Conservation (phyloP, 176 grass and related monocot species). For the Leersia perrieri region DNA sequence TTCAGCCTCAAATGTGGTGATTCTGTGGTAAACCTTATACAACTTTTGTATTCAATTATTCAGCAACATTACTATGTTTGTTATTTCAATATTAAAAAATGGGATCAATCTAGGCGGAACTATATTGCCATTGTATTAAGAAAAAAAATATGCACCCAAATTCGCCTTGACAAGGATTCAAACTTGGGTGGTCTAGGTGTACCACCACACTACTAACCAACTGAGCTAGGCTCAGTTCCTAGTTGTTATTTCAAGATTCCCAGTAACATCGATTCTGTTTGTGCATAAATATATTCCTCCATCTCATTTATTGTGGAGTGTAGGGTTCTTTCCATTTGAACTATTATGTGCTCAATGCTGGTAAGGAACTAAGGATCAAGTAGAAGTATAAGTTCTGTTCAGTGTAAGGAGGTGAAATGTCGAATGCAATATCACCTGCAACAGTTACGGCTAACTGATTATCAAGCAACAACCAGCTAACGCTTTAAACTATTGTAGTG, state of each 20-base stretch:
- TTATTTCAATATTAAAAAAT: too few relatives aligned
- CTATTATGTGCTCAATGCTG: neutral
- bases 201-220: too few relatives aligned
- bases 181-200: too few relatives aligned
- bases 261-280: constrained; percentile 18
- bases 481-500: neutral
- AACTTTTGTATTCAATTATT: constrained; percentile 15
- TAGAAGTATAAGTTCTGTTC: constrained; percentile 3
- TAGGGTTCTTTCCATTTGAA: constrained; percentile 4
- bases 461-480: constrained; percentile 4
- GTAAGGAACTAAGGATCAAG: neutral
- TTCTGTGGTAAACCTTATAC: constrained; percentile 66
- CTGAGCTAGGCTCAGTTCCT: too few relatives aligned
- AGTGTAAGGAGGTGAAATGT: constrained; percentile 13
- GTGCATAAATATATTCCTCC: neutral
- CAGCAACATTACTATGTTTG: neutral
- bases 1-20: constrained; percentile 68
- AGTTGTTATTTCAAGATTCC: constrained; percentile 22
- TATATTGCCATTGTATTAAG: too few relatives aligned
- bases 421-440: neutral
- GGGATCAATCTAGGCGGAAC: too few relatives aligned
- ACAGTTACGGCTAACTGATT: constrained; percentile 9
- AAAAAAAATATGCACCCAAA: too few relatives aligned
- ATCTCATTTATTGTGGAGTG: neutral
- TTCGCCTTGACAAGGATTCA: too few relatives aligned